Conservation (phyloP, 2,329 filamentous ascomycete species). For the Fonsecaea pedrosoi region DNA sequence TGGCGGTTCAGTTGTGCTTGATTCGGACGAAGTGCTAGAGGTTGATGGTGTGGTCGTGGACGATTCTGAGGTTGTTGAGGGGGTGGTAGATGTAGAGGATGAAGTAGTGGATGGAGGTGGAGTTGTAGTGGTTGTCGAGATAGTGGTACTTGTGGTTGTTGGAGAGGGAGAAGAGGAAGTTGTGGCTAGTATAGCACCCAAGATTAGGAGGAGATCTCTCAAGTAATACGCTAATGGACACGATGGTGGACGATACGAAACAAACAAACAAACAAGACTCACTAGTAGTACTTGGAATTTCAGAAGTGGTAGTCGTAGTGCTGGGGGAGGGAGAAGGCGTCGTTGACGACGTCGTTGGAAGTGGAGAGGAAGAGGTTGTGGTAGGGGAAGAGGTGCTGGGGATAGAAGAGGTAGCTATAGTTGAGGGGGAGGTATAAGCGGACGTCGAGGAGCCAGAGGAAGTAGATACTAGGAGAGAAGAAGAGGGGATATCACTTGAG, state of each 20-base stretch:
- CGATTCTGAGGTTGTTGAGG: constrained; percentile 15
- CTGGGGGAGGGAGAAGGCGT: constrained; percentile 18
- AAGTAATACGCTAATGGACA: neutral
- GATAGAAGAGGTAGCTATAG: constrained; percentile 29
- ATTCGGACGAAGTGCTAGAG: constrained; percentile 22
- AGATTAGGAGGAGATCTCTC: neutral
- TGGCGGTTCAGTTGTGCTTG: constrained; percentile 27
- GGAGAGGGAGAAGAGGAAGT: constrained; percentile 20
- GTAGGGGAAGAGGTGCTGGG: constrained; percentile 25
- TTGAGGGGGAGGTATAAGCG: constrained; percentile 27
- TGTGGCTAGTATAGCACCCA: neutral
- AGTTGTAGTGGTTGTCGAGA: constrained; percentile 19
- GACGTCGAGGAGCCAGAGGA: constrained; percentile 20
- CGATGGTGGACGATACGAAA: constrained; percentile 6
- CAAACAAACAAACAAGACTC: constrained; percentile 21
- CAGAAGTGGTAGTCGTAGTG: constrained; percentile 24
- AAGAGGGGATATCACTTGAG: constrained; percentile 11
- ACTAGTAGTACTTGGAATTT: constrained; percentile 28
- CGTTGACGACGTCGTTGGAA: constrained; percentile 10
- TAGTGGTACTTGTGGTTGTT: constrained; percentile 8
- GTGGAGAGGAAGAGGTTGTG: constrained; percentile 12
- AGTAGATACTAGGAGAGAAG: constrained; percentile 14
- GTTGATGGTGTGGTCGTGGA: constrained; percentile 7
- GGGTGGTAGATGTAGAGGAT: constrained; percentile 22
- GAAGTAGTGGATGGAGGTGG: constrained; percentile 9